These are phyloP conservation scores for Aspergillus sp. DNA, from an alignment of 2,329 filamentous ascomycete species.

Conservation along the genomic window DNA sequence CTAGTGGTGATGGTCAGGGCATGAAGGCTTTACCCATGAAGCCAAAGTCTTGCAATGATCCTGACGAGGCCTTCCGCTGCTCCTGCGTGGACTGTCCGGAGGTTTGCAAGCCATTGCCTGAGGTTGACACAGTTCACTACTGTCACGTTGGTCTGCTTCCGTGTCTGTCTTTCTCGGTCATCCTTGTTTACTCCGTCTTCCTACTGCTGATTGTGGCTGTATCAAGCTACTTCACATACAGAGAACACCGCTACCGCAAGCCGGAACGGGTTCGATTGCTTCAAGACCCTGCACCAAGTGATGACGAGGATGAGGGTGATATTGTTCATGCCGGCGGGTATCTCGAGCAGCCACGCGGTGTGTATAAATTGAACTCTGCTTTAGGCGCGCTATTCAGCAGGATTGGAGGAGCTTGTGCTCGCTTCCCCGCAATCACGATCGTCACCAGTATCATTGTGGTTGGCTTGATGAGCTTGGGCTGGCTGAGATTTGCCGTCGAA, in stretches of 20 bases:
- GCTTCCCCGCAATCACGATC: constrained; percentile 81
- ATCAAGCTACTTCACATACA: constrained; percentile 68
- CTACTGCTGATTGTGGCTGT: constrained; percentile 61
- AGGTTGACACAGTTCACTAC: constrained; percentile 59
- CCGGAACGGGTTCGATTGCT: constrained; percentile 79
- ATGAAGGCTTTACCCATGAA: constrained; percentile 67
- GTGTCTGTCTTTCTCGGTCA: constrained; percentile 86
- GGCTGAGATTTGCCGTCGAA: constrained; percentile 84
- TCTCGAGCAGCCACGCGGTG: constrained; percentile 68
- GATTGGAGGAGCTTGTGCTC: constrained; percentile 72
- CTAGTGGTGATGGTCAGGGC: constrained; percentile 52
- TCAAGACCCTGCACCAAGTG: constrained; percentile 74
- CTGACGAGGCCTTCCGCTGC: constrained; percentile 78
- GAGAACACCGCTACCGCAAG: constrained; percentile 64
- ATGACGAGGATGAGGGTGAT: constrained; percentile 91
- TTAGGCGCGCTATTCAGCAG: constrained; percentile 74
- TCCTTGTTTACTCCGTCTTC: constrained; percentile 74
- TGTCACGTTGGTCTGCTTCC: constrained; percentile 85
- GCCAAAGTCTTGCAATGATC: constrained; percentile 82
- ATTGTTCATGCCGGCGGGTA: constrained; percentile 69
- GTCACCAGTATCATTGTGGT: constrained; percentile 67
- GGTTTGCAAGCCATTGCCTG: constrained; percentile 75
- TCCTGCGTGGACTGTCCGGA: constrained; percentile 88
- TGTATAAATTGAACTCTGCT: constrained; percentile 76
- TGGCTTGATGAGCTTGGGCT: constrained; percentile 73